Conservation (phyloP, 306 rosid species). For the Rosa multiflora region DNA sequence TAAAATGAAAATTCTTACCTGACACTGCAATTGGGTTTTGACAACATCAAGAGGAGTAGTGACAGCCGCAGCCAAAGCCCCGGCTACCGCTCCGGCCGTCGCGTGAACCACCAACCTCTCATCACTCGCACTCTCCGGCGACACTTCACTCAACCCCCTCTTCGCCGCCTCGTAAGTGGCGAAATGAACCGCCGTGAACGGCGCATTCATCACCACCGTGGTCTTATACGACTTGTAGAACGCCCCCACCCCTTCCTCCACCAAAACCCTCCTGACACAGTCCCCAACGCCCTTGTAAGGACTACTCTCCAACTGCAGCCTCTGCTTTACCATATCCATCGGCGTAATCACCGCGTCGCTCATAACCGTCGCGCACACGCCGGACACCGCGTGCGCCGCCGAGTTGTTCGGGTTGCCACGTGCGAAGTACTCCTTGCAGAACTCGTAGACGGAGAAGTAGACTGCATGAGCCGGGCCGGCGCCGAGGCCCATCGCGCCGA, state of each 20-base stretch:
- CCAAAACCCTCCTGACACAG: constrained; percentile 65
- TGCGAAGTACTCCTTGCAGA: constrained; percentile 53
- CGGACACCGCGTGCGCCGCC: constrained; percentile 57
- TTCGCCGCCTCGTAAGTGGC: constrained; percentile 69
- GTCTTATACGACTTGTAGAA: constrained; percentile 80
- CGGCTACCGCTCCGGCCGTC: constrained; percentile 78
- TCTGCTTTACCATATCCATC: constrained; percentile 93
- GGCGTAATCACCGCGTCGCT: constrained; percentile 92
- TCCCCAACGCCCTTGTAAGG: constrained; percentile 71
- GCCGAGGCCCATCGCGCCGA: constrained; percentile 87
- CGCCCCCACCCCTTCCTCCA: constrained; percentile 76
- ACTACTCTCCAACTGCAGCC: constrained; percentile 71
- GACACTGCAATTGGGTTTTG: constrained; percentile 83
- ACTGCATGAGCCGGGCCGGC: constrained; percentile 97
- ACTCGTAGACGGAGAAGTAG: constrained; percentile 74
- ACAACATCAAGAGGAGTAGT: constrained; percentile 86
- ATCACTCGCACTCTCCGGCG: constrained; percentile 47
- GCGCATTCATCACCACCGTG: constrained; percentile 84
- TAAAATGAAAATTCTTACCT: constrained; percentile 37
- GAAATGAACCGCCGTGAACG: constrained; percentile 74
- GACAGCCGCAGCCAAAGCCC: constrained; percentile 64
- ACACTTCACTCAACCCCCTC: constrained; percentile 47
- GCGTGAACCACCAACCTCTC: constrained; percentile 68
- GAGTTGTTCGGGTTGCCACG: constrained; percentile 45
- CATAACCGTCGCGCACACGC: constrained; percentile 71